Base-by-base conservation (phyloP, 352 stramenopile species). In the Globisporangium nagaii region DNA sequence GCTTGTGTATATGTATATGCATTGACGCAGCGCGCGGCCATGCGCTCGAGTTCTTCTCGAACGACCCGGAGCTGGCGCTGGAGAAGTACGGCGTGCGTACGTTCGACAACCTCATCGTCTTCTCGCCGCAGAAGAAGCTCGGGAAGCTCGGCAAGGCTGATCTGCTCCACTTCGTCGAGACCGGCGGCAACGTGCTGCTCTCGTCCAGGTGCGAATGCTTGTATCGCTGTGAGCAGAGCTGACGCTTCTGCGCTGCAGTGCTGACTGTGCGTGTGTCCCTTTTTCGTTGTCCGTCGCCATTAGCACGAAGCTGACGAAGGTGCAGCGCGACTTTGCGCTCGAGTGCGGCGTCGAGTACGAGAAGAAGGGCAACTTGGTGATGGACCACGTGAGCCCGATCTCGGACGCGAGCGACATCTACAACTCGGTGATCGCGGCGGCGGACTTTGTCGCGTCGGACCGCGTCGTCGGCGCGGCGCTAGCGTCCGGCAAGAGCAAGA, bases 81-180 rank as follows among this genome's bases (percentile, higher is more conserved):
- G 76, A 84, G n/a, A 64, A 75, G 56, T 97, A 90, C 68, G 89
- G 89, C 49, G 88, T 95, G 65, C 76, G 71, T 41, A 61, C 75
- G 45, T 97, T 86, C 62, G 90, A 97, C 54, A 92, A 97, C 62
- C 69, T 97, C 56, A 69, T 97, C 49, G 62, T 96, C 49, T 89
- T 97, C 49, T 87, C 87, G 35, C 86, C 88, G 25, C 69, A 88
- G 44, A 90, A 90, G 71, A 88, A 85, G 54, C 69, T 87, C 20
- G 75, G 71, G 20, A 73, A 71, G 46, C 68, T 92, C 47, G 64
- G 65, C 53, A 90, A 90, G 60, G 71, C 79, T 20, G 70, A 89
- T 48, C 32, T 90, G 47, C 65, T 95, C 59, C 65, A 80, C 41
- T 96, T 96, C 66, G 73, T 96, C n/a, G 82, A 95, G 43, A 58